Conservation (phyloP, 306 rosid genomes). For the Acmispon strigosus region DNA sequence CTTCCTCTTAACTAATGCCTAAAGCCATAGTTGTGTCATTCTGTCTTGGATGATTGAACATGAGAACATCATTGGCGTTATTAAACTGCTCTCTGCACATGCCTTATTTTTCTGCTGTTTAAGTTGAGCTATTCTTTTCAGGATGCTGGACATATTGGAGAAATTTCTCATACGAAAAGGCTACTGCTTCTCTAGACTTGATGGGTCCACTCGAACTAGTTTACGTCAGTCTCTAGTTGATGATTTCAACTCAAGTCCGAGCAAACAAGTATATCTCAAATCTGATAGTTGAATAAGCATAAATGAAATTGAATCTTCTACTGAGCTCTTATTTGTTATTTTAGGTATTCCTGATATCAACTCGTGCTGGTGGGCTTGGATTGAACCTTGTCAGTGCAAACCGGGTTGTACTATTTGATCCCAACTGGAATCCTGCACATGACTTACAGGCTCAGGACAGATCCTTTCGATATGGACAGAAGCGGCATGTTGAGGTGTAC, state of each 20-base stretch:
- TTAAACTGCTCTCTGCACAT: neutral
- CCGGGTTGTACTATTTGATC: constrained; percentile 94
- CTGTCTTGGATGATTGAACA: neutral
- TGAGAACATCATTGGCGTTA: constrained; percentile 4
- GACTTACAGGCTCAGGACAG: constrained; percentile 96
- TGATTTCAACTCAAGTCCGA: constrained; percentile 88
- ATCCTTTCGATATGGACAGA: constrained; percentile 94
- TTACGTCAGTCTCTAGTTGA: constrained; percentile 81
- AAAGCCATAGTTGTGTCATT: neutral
- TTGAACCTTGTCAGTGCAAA: constrained; percentile 96
- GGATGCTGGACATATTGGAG: constrained; percentile 94
- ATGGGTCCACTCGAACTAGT: constrained; percentile 87
- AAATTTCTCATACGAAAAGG: constrained; percentile 86
- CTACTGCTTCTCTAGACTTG: constrained; percentile 85
- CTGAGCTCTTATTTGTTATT: constrained; percentile 16
- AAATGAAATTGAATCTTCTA: constrained; percentile 7
- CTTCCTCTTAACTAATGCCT: neutral
- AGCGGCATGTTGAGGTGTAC: constrained; percentile 81
- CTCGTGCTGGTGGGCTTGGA: constrained; percentile 97
- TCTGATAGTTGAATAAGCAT: neutral
- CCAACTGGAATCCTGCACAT: constrained; percentile 98
- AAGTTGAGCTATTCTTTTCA: constrained; percentile 31
- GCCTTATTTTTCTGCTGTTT: constrained; percentile 15
- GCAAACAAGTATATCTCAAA: constrained; percentile 64
- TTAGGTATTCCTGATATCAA: constrained; percentile 91